Evolutionary conservation across 2,329 filamentous ascomycete species (phyloP), one percentile per base, ranked within the genome.

Genomic region (Acarospora socialis): DNA sequence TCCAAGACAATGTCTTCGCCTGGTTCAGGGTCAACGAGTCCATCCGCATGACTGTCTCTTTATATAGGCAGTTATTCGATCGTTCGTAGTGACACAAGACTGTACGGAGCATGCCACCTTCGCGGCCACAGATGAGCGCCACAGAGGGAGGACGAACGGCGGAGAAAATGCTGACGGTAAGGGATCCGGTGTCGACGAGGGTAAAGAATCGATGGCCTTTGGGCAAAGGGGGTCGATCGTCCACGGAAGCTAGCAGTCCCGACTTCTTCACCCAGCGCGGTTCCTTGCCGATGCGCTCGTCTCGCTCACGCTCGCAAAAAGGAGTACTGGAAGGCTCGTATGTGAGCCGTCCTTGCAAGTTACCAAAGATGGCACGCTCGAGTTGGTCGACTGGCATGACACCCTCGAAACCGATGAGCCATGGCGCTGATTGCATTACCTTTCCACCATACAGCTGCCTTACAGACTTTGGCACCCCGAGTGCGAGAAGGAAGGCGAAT

Each of bases 321-420:
- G 43, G 35, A 7, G 40, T 42, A 3, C 42, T 42, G 6, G 42
- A 44, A 7, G 47, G 32, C 31, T 39, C 43, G 33, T 49, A 52
- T 7, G 32, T 45, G 5, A 52, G 33, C 2, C 49, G 39, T 10
- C 38, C 32, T 12, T 37, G 28, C 28, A 35, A 25, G 28, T 36
- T 42, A 4, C 49, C 49, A 25, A 52, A 51, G 8, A 48, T 36
- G 4, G 42, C 17, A 7, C 29, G 37, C 33, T 52, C 47, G 2
- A 52, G 37, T 13, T 40, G 35, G 4, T 25, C 34, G 10, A 50
- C 38, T 3, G 44, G 37, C 27, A 45, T 34, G 21, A 40, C 41
- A 4, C 49, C 47, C 30, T 50, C 47, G 21, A 52, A 44, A 0
- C 45, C 48, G 23, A 49, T 41, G 5, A 52, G 36, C 23, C 39